These are phyloP conservation scores for Cercospora beticola DNA, from an alignment of 2,329 filamentous ascomycete species.

Conservation along the genomic window DNA sequence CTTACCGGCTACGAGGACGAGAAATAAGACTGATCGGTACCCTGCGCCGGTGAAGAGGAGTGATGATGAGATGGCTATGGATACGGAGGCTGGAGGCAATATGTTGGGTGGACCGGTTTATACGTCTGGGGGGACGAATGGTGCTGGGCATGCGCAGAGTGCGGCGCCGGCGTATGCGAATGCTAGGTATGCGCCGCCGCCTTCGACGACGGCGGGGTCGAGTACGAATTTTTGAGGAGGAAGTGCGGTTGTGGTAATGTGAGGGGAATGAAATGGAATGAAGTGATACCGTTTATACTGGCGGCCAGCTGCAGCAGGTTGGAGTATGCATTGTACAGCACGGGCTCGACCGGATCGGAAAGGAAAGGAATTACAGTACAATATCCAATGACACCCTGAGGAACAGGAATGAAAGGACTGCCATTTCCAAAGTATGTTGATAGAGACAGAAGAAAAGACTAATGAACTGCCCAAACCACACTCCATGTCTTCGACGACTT, in stretches of 20 bases:
- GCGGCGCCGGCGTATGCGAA: constrained; percentile 10
- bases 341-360: no score
- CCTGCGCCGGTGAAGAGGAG: constrained; percentile 40
- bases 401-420: neutral
- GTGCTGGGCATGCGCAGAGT: neutral
- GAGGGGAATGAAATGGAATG: neutral
- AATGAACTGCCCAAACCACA: no score
- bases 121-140: constrained; percentile 26
- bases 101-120: constrained; percentile 37
- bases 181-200: constrained; percentile 12
- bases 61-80: constrained; percentile 34
- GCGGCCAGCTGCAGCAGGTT: no score
- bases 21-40: constrained; percentile 42
- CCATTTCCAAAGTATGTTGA: neutral
- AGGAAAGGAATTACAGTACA: neutral
- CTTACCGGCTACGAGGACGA: constrained; percentile 69
- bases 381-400: neutral
- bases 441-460: neutral
- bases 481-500: no score
- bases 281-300: no score
- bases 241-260: neutral
- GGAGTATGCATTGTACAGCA: neutral
- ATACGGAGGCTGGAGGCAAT: constrained; percentile 31
- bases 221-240: constrained; percentile 24
- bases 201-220: constrained; percentile 7